Evolutionary conservation across 768 basidiomycete genomes (phyloP).

Genomic region (Daedaleopsis nitida): DNA sequence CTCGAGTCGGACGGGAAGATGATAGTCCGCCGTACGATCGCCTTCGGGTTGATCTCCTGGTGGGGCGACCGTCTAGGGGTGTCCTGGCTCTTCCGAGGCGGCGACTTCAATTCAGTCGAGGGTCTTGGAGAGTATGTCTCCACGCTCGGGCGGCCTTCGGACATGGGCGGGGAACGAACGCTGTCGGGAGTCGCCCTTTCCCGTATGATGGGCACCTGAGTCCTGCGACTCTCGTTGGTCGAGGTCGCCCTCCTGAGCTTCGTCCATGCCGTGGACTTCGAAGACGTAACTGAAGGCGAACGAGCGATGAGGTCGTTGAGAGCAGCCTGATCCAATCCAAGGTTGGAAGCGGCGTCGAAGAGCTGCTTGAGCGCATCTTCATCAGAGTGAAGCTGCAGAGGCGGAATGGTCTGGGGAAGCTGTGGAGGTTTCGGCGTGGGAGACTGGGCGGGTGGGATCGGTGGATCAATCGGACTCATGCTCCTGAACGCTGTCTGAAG

Average conservation of each 20-base stretch:
- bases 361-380: slow-evolving; percentile 63
- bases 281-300: slow-evolving; percentile 67
- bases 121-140: slow-evolving; percentile 38
- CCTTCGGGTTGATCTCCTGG: slow-evolving; percentile 31
- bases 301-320: slow-evolving; percentile 72
- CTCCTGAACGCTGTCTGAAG: slow-evolving; percentile 24
- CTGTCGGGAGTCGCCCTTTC: slow-evolving; percentile 19
- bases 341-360: slow-evolving; percentile 72
- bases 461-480: slow-evolving; percentile 21
- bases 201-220: slow-evolving; percentile 18
- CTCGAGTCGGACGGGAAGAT: slow-evolving; percentile 73
- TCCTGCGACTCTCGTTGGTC: slow-evolving; percentile 32
- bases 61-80: slow-evolving; percentile 12
- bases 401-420: not conserved
- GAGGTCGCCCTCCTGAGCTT: slow-evolving; percentile 48
- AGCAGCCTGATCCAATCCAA: slow-evolving; percentile 74
- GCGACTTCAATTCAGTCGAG: slow-evolving; percentile 21
- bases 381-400: not conserved
- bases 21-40: slow-evolving; percentile 76
- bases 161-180: slow-evolving; percentile 17
- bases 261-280: slow-evolving; percentile 52
- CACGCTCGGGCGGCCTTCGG: slow-evolving; percentile 31
- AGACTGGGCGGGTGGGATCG: slow-evolving; percentile 13
- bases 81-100: slow-evolving; percentile 12
- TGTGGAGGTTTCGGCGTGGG: slow-evolving; percentile 18